phyloP scores from a whole-genome alignment of 2,329 filamentous ascomycete species.

The Bipolaris oryzae region DNA sequence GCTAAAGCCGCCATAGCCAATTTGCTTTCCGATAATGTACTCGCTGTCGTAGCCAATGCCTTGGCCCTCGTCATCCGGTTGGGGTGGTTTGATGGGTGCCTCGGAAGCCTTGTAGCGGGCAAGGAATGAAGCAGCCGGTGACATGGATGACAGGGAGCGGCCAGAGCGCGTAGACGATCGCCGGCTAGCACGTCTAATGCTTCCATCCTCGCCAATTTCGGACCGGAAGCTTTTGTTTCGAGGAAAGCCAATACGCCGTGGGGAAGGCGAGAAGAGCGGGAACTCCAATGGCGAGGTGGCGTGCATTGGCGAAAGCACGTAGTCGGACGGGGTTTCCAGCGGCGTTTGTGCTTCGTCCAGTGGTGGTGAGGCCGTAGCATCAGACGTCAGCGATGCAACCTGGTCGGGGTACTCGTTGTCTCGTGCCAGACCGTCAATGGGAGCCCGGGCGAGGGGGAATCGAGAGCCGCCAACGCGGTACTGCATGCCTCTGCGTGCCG shows the following conservation, averaged over 20 bases:
- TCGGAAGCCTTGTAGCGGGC: constrained; percentile 56
- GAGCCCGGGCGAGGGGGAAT: constrained; percentile 46
- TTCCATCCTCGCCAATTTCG: constrained; percentile 42
- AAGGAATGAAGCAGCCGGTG: constrained; percentile 64
- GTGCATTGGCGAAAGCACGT: constrained; percentile 43
- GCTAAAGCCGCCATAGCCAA: constrained; percentile 70
- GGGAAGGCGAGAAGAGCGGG: constrained; percentile 34
- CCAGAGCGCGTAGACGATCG: constrained; percentile 57
- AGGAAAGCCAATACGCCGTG: constrained; percentile 33
- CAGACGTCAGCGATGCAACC: constrained; percentile 52
- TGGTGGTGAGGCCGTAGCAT: constrained; percentile 48
- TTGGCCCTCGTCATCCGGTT: constrained; percentile 71
- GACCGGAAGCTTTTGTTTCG: constrained; percentile 43
- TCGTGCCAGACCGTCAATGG: constrained; percentile 40
- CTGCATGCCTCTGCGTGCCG: constrained; percentile 29
- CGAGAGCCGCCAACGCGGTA: constrained; percentile 34
- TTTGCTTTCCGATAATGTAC: constrained; percentile 70
- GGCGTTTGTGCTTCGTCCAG: constrained; percentile 49
- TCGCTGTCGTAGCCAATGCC: constrained; percentile 65
- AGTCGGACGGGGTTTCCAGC: constrained; percentile 42
- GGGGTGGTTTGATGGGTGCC: constrained; percentile 48
- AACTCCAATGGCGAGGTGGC: constrained; percentile 47
- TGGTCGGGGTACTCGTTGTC: constrained; percentile 41
- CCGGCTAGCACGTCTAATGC: constrained; percentile 45
- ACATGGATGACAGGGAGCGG: constrained; percentile 57